A percentile compares a stretch with the other conserved stretches of the same genome.
Conservation (phyloP, 768 basidiomycete species). For the Suillus clintonianus region DNA sequence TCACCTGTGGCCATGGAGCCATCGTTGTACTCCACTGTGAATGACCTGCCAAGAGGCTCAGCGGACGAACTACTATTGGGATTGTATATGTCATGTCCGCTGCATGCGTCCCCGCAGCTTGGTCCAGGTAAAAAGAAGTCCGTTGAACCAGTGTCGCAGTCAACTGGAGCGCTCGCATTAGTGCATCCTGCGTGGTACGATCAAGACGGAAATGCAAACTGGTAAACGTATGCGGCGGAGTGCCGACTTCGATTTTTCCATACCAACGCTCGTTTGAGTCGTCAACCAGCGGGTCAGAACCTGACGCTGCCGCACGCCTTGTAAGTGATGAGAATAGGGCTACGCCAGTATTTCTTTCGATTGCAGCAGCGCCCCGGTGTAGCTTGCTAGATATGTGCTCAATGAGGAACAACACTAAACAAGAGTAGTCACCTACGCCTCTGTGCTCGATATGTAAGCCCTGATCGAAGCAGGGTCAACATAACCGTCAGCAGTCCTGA, state of each 20-base stretch:
- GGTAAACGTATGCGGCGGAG: conserved; percentile 19
- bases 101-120: conserved; percentile 31
- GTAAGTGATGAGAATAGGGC: not conserved
- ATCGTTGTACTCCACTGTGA: conserved; percentile 45
- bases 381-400: conserved; percentile 20
- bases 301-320: not conserved
- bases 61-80: conserved; percentile 34
- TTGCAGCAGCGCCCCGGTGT: conserved; percentile 11
- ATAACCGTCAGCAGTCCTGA: conserved; percentile 12
- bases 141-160: conserved; percentile 38
- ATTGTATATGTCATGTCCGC: conserved; percentile 37
- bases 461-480: conserved; percentile 17
- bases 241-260: conserved; percentile 24
- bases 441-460: conserved; percentile 15
- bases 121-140: conserved; percentile 35
- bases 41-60: conserved; percentile 19
- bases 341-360: conserved; percentile 6
- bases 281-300: conserved; percentile 14
- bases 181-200: not conserved
- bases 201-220: conserved; percentile 13
- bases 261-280: conserved; percentile 22
- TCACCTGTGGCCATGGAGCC: conserved; percentile 41
- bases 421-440: conserved; percentile 3
- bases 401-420: conserved; percentile 1
- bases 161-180: conserved; percentile 14